These are phyloP conservation scores for Marvania coccoides DNA, from an alignment of 139 green algal genomes.

Conservation along the genomic window DNA sequence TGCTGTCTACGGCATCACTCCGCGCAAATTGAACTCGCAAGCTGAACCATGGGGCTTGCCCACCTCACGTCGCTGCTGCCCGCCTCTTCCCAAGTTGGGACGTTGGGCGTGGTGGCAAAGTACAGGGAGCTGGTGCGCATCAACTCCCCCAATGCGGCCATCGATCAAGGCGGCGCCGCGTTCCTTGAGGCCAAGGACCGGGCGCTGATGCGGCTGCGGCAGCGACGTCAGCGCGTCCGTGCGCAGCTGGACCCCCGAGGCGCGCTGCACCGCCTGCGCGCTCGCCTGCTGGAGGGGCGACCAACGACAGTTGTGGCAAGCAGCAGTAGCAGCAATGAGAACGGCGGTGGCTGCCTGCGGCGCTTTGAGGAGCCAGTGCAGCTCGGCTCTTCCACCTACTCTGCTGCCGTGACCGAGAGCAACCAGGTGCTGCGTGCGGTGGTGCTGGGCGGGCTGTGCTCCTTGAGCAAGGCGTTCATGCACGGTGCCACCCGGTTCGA, in stretches of 20 bases:
- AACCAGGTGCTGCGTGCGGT: constrained; percentile 10
- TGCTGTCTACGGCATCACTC: too few relatives aligned
- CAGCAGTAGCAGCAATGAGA: constrained; percentile 8
- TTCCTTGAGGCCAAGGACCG: constrained; percentile 27
- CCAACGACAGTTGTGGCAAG: constrained; percentile 13
- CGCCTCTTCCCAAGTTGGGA: too few relatives aligned
- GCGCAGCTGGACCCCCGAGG: background rate
- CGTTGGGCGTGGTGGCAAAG: constrained; percentile 1
- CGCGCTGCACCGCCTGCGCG: constrained; percentile 11
- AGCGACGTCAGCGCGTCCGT: background rate
- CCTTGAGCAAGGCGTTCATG: constrained; percentile 22
- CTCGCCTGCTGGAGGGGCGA: background rate
- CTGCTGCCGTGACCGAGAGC: background rate
- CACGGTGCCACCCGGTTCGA: background rate
- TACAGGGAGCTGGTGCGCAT: constrained; percentile 22
- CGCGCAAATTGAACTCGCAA: too few relatives aligned
- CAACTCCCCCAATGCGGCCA: background rate
- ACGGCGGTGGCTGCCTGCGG: too few relatives aligned
- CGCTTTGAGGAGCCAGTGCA: background rate
- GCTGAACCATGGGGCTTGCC: too few relatives aligned
- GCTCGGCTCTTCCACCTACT: background rate
- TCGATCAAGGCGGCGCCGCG: background rate
- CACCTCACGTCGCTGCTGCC: too few relatives aligned
- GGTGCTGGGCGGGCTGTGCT: constrained; percentile 15
- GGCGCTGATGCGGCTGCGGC: constrained; percentile 7